Base-by-base conservation (phyloP, 1,284 basidiomycete genomes). In the Rugosomyces carneus region DNA sequence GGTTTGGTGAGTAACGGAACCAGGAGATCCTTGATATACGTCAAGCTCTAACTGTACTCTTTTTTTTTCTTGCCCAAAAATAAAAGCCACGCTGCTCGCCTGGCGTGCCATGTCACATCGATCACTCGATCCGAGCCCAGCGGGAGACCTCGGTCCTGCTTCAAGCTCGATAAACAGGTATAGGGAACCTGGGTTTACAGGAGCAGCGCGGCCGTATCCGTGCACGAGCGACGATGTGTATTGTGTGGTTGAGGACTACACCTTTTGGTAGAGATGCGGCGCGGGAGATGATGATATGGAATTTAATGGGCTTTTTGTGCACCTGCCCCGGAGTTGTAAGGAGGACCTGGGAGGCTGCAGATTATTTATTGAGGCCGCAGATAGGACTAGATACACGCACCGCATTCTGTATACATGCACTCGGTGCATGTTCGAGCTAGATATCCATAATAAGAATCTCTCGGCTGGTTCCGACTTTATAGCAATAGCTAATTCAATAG, bases 241-340 rank as follows among this genome's bases (percentile, higher is more conserved):
- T 53, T 88, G 84, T 55, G 70, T 84, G 21, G 74, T 82, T 11
- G 85, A 88, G 56, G 85, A 88, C 58, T 88, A 79, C 69, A 72
- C 70, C 16, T 85, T 73, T 65, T 83, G 69, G 57, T 84, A 59
- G 37, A n/a, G 40, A 27, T 10, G n/a, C 24, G 13, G 9, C 7
- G 3, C 5, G 5, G 13, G 31, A 15, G n/a, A 4, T 4, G 13
- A n/a, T n/a, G n/a, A n/a, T n/a, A n/a, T n/a, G n/a, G n/a, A n/a
- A n/a, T n/a, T n/a, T n/a, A n/a, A n/a, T n/a, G n/a, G n/a, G n/a
- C n/a, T n/a, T n/a, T n/a, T n/a, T n/a, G n/a, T n/a, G n/a, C n/a
- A n/a, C n/a, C n/a, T n/a, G n/a, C n/a, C n/a, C n/a, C n/a, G n/a
- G n/a, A n/a, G n/a, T n/a, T n/a, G n/a, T n/a, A n/a, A n/a, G n/a